Evolutionary conservation across 1,139 yeast species (phyloP).

Genomic region (Candida sanyaensis): DNA sequence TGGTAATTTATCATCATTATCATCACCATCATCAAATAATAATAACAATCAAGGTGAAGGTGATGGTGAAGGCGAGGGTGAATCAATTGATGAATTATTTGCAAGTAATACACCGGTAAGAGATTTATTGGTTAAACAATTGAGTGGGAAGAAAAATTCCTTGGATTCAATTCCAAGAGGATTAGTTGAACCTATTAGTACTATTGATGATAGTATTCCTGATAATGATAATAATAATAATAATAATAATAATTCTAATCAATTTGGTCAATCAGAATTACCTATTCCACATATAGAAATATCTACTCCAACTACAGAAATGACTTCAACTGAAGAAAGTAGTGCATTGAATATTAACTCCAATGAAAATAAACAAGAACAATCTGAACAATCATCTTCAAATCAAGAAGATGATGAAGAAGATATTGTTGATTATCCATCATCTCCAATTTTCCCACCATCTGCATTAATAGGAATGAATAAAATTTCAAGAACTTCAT

Average conservation of each 20-base stretch:
- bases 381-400: background rate
- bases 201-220: conserved; percentile 1
- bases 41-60: background rate
- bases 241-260: too few relatives aligned
- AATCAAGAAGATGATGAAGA: conserved; percentile 7
- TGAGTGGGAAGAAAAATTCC: conserved; percentile 12
- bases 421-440: conserved; percentile 19
- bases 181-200: background rate
- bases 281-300: conserved; percentile 5
- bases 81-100: too few relatives aligned
- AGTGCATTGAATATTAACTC: conserved; percentile 11
- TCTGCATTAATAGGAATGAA: conserved; percentile 13
- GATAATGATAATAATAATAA: too few relatives aligned
- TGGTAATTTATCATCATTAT: background rate
- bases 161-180: background rate
- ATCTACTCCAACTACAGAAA: conserved; percentile 10
- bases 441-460: conserved; percentile 13
- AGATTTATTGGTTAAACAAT: conserved; percentile 19
- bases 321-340: conserved; percentile 7
- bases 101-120: conserved; percentile 21
- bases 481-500: conserved; percentile 7
- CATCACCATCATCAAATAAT: background rate
- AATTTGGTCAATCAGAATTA: background rate
- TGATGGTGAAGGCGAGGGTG: too few relatives aligned
- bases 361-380: background rate